phyloP scores from a whole-genome alignment of 345 rosid genomes.

The Noccaea caerulescens region DNA sequence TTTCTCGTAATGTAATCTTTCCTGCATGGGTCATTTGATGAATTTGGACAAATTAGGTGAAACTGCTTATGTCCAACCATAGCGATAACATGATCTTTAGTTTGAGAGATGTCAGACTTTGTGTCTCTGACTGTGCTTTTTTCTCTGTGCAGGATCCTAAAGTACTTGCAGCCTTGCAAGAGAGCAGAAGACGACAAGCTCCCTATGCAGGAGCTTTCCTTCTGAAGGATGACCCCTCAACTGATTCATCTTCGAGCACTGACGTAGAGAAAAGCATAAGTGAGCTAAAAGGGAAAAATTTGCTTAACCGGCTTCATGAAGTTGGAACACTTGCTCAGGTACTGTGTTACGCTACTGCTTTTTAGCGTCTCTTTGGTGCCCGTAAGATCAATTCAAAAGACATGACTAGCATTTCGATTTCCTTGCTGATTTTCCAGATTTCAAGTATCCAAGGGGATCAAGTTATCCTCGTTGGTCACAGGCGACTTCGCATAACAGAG shows the following conservation, averaged over 20 bases:
- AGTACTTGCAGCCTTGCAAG: constrained; percentile 91
- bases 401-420: constrained; percentile 22
- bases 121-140: constrained; percentile 20
- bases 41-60: constrained; percentile 2
- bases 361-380: constrained; percentile 28
- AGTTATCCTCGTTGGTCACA: constrained; percentile 91
- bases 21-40: constrained; percentile 1
- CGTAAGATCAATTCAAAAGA: constrained; percentile 1
- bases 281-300: constrained; percentile 82
- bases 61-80: neutral
- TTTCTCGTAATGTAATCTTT: neutral
- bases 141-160: constrained; percentile 73
- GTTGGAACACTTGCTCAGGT: constrained; percentile 99
- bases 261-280: constrained; percentile 70
- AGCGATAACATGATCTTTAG: constrained; percentile 1
- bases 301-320: constrained; percentile 83
- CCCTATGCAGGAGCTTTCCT: constrained; percentile 99
- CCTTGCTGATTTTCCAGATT: constrained; percentile 57
- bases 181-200: constrained; percentile 87
- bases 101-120: constrained; percentile 17
- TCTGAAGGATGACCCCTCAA: constrained; percentile 79
- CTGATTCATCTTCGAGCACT: constrained; percentile 70
- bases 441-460: constrained; percentile 90
- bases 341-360: constrained; percentile 29
- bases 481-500: constrained; percentile 88